Base-by-base conservation (phyloP, 192 early-diverging fungal genomes). In the Coemansia furcata region DNA sequence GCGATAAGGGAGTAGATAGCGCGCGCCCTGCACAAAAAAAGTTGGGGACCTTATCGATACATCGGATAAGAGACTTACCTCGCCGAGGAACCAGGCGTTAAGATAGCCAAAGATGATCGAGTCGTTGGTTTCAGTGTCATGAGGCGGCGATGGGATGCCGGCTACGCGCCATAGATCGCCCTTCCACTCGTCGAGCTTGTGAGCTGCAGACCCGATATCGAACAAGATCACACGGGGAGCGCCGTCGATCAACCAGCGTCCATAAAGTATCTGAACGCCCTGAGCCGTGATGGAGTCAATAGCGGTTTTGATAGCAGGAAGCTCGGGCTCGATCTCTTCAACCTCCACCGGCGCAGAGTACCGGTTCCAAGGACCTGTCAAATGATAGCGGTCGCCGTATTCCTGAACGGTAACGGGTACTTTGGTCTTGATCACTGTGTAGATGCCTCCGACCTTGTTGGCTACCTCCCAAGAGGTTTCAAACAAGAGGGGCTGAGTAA, bases 361-460 rank as follows among this genome's bases (percentile, higher is more conserved):
- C 72, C 90, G 88, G 63, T 89, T 91, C 61, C 95, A 85, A 2
- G 97, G 97, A 4, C 97, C 97, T 40, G 97, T 94, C 72, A 98
- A 85, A 65, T 88, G 89, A 78, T 97, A 99, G 23, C 94, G 87
- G 68, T 95, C 90, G 65, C 94, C 95, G 84, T 94, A 99, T 71
- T 99, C 97, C 47, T 91, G 88, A 33, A 89, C 87, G 0, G 97
- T 99, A 14, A 99, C 94, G 8, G 97, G 97, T 0, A 92, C 95
- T 77, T 99, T 99, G 38, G 95, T 93, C 82, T 94, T 94, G 78
- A 99, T 93, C 26, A 99, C 95, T 3, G 95, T 99, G 86, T 99
- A 96, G 82, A 99, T 98, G 46, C 95, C 95, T 72, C 97, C 97
- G 37, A 97, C 97, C 83, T 97, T 98, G 87, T 98, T 98, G 68